phyloP scores from a whole-genome alignment of 345 rosid species.

The Lenwebbia sp. region DNA sequence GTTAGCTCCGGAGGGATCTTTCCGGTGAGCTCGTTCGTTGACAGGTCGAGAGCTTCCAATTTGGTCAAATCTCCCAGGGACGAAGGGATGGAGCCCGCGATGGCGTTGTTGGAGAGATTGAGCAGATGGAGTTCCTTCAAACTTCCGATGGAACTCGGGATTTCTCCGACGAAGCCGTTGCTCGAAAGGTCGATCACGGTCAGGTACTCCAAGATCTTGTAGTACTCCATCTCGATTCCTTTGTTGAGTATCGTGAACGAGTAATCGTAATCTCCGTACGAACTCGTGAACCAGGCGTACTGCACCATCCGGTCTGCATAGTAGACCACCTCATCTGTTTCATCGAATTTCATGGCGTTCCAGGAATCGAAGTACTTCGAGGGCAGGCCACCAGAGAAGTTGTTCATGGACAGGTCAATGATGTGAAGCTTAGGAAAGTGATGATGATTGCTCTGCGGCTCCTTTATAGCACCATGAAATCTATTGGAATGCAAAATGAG shows the following conservation, averaged over 20 bases:
- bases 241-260: not conserved
- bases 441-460: not conserved
- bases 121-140: not conserved
- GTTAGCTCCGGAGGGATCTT: constrained; percentile 1
- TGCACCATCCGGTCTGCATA: not conserved
- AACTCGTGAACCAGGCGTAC: not conserved
- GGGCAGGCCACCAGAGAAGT: not conserved
- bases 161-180: not conserved
- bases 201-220: not conserved
- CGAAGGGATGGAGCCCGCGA: constrained; percentile 1
- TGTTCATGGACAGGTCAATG: not conserved
- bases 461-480: not conserved
- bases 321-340: not conserved
- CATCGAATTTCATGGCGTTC: not conserved
- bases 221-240: not conserved
- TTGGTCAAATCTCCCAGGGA: not conserved
- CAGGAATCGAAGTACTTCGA: not conserved
- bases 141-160: not conserved
- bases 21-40: not conserved
- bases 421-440: not conserved
- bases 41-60: constrained; percentile 3
- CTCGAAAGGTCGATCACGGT: not conserved
- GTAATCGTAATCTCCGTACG: not conserved
- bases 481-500: not conserved
- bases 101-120: not conserved